phyloP scores from a whole-genome alignment of 2,329 filamentous ascomycete genomes.

The Dactylellina leptospora region DNA sequence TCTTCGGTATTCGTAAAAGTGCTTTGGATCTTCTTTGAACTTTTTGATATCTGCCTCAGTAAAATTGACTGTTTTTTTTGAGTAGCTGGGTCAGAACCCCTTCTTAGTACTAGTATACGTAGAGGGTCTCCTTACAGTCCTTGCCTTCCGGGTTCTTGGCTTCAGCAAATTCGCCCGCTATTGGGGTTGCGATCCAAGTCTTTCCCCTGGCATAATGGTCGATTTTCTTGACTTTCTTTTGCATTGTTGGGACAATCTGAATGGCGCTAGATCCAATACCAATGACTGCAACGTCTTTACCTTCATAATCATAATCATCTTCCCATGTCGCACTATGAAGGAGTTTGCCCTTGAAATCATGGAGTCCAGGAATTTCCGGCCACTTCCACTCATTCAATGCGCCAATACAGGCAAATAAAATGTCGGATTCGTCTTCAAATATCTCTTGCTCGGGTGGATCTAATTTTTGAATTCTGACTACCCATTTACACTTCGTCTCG shows the following conservation, averaged over 20 bases:
- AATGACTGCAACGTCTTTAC: slow-evolving; percentile 67
- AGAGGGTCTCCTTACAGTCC: slow-evolving; percentile 57
- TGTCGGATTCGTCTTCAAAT: slow-evolving; percentile 55
- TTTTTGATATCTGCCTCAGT: slow-evolving; percentile 55
- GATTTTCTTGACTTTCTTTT: slow-evolving; percentile 63
- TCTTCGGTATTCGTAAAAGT: slow-evolving; percentile 53
- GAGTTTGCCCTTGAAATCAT: slow-evolving; percentile 64
- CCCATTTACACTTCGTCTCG: slow-evolving; percentile 55
- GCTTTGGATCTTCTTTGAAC: slow-evolving; percentile 52
- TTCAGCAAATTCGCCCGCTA: slow-evolving; percentile 58
- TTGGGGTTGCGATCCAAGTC: slow-evolving; percentile 58
- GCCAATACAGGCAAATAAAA: slow-evolving; percentile 61
- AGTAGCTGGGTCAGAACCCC: not conserved
- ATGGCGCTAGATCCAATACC: slow-evolving; percentile 68
- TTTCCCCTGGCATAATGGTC: slow-evolving; percentile 62
- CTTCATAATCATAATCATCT: slow-evolving; percentile 54
- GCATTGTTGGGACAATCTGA: slow-evolving; percentile 66
- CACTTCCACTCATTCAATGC: slow-evolving; percentile 68
- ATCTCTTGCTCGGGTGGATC: slow-evolving; percentile 51
- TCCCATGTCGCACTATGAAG: slow-evolving; percentile 68
- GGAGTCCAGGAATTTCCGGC: slow-evolving; percentile 64
- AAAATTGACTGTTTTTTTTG: slow-evolving; percentile 13
- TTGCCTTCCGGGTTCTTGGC: slow-evolving; percentile 59
- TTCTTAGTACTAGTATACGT: not conserved
- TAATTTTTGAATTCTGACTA: slow-evolving; percentile 53